Percentiles rank a stretch among this genome's conserved stretches.
phyloP scores from a whole-genome alignment of 1,284 basidiomycete genomes.

The Neolentinus lepideus region DNA sequence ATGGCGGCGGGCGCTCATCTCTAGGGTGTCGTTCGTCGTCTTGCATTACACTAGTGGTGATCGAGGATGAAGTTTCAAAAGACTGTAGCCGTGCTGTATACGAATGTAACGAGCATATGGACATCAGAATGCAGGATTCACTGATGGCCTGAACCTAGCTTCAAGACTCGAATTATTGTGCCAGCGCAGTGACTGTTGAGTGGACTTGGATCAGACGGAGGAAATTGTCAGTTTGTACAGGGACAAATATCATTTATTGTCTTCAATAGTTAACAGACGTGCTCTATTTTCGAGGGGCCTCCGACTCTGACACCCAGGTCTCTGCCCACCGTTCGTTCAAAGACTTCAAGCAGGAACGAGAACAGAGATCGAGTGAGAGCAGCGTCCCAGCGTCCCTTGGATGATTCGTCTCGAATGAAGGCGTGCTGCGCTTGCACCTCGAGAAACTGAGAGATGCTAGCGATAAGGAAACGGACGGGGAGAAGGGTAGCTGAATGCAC shows the following conservation, averaged over 20 bases:
- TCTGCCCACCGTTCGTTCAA: conserved; percentile 77
- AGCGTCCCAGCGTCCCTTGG: conserved; percentile 91
- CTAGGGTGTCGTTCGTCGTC: conserved; percentile 11
- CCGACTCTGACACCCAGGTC: conserved; percentile 68
- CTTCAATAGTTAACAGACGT: conserved; percentile 55
- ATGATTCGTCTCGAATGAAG: conserved; percentile 86
- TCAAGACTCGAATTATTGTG: too few relatives aligned
- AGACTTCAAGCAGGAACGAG: conserved; percentile 88
- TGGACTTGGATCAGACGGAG: too few relatives aligned
- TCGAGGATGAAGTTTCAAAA: conserved; percentile 8
- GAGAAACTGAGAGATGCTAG: conserved; percentile 52
- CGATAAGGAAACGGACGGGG: background rate
- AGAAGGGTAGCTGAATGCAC: conserved; percentile 17
- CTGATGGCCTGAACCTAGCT: background rate
- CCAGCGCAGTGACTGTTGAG: too few relatives aligned
- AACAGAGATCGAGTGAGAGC: conserved; percentile 80
- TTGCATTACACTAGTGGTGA: conserved; percentile 16
- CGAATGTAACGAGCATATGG: background rate
- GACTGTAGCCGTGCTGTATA: background rate
- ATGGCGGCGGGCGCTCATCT: conserved; percentile 14
- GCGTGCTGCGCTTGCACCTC: conserved; percentile 94
- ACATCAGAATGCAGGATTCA: conserved; percentile 1
- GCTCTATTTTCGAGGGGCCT: conserved; percentile 45
- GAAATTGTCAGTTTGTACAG: too few relatives aligned
- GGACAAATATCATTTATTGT: background rate